These are phyloP conservation scores for Candida hispaniensis DNA, from an alignment of 805 yeast species.

Conservation along the genomic window DNA sequence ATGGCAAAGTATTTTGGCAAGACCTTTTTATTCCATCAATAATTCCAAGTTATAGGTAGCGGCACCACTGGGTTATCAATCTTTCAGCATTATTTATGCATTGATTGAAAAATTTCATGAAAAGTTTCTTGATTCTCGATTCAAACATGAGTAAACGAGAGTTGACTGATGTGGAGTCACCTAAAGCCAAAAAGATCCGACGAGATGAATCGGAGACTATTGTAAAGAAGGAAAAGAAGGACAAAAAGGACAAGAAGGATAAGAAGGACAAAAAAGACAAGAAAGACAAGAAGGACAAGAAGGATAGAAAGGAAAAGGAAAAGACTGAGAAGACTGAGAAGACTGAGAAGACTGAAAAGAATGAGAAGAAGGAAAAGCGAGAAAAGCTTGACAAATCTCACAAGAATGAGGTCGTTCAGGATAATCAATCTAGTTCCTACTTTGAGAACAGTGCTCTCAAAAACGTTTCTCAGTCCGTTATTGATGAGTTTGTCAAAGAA, in stretches of 20 bases:
- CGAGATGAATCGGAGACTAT: too few relatives aligned
- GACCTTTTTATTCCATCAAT: too few relatives aligned
- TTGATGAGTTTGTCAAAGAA: conserved; percentile 50
- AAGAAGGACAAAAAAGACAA: conserved; percentile 24
- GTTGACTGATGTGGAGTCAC: conserved; percentile 14
- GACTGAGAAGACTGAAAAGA: conserved; percentile 31
- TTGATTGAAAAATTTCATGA: conserved; percentile 4
- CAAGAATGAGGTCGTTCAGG: conserved; percentile 25
- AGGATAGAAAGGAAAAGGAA: conserved; percentile 24
- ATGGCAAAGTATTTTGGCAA: too few relatives aligned
- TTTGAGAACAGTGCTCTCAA: conserved; percentile 6
- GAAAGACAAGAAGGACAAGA: conserved; percentile 25
- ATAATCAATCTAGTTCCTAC: conserved; percentile 20
- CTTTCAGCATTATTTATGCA: conserved; percentile 7
- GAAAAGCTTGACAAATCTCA: conserved; percentile 23
- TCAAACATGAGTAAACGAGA: conserved; percentile 16
- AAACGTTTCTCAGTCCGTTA: conserved; percentile 29
- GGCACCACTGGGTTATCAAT: too few relatives aligned
- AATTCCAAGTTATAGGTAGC: too few relatives aligned
- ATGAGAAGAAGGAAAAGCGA: conserved; percentile 33
- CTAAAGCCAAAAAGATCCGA: conserved; percentile 17
- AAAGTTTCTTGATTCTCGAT: background rate
- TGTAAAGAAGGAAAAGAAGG: conserved; percentile 19
- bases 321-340: conserved; percentile 25
- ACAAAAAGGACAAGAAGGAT: conserved; percentile 23